Evolutionary conservation across 2,329 filamentous ascomycete genomes (phyloP), one percentile per base, ranked within the genome.

Genomic region (Rhynchosporium secalis): DNA sequence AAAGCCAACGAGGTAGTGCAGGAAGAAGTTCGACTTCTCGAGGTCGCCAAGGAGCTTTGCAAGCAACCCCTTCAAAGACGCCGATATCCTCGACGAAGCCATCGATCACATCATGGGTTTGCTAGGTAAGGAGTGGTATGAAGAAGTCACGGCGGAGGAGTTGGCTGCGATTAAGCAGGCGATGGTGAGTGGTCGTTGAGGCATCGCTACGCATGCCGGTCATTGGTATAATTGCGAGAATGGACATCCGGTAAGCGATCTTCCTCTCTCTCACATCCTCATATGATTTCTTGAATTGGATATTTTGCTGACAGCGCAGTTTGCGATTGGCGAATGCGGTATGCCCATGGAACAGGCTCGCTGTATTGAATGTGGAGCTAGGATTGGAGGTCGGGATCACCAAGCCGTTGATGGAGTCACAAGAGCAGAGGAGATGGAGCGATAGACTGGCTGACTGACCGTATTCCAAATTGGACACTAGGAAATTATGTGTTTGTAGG

Each of bases 281-380:
- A 8, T 20, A 8, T 28, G 26, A 4, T 10, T 6, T 36, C 33
- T 36, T 26, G 15, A 46, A 10, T n/a, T n/a, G 20, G 43, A 3
- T 7, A 26, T 26, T 15, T 56, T 28, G 3, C 26, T 13, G 4
- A 4, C 20, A 29, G 33, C 9, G 33, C 4, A 69, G 63, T 87
- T 90, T 66, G 83, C 85, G 0, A 79, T 89, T 15, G 86, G 86
- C 0, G 84, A 89, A 62, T 89, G 86, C 66, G 86, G 86, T 0
- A 83, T 85, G 79, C 83, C 87, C 0, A 87, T 88, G 84, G 63
- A 90, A 70, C 49, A 68, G 28, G 80, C 86, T 1, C 72, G 73
- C 0, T 91, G 88, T 65, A 86, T 87, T 0, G 81, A 90, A 64
- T 91, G 87, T 66, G 80, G 78, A 0, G 78, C 78, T 0, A 63